These are phyloP conservation scores for Phytophthora fragariae DNA, from an alignment of 352 stramenopile species.

Conservation along the genomic window DNA sequence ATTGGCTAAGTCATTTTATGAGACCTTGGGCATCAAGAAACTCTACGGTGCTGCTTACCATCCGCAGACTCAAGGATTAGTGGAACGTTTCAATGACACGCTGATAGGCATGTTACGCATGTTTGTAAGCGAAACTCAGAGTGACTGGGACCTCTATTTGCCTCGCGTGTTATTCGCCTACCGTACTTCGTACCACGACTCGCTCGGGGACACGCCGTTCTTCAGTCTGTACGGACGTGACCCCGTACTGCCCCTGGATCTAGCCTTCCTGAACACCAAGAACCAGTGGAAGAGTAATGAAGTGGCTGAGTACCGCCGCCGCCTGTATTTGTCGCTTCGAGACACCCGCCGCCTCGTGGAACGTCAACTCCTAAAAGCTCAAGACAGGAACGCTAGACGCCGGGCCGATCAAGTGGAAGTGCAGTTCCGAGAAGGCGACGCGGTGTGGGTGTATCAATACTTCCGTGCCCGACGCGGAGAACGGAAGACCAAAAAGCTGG, in stretches of 20 bases:
- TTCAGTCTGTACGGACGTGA: conserved; percentile 14
- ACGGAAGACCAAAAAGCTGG: conserved; percentile 6
- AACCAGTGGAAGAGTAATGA: conserved; percentile 16
- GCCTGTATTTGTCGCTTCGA: neutral
- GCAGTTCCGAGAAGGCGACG: neutral
- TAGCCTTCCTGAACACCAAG: conserved; percentile 14
- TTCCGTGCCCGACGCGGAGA: neutral
- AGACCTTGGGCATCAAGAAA: conserved; percentile 2
- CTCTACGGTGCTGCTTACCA: neutral
- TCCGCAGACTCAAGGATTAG: conserved; percentile 1
- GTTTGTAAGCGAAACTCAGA: too few relatives aligned
- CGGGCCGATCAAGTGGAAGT: neutral
- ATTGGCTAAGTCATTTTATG: conserved; percentile 9
- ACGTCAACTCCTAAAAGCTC: conserved; percentile 3
- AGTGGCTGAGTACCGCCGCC: neutral
- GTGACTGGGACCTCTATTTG: too few relatives aligned
- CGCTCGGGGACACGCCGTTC: neutral
- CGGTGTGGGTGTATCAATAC: conserved; percentile 14
- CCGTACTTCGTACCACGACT: too few relatives aligned
- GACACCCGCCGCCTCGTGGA: conserved; percentile 3
- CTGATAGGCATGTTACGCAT: too few relatives aligned
- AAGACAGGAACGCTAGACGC: neutral
- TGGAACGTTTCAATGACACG: conserved; percentile 14
- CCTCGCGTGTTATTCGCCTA: too few relatives aligned
- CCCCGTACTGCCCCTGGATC: neutral